phyloP scores from a whole-genome alignment of 805 yeast species.

The Metschnikowia hibisci region DNA sequence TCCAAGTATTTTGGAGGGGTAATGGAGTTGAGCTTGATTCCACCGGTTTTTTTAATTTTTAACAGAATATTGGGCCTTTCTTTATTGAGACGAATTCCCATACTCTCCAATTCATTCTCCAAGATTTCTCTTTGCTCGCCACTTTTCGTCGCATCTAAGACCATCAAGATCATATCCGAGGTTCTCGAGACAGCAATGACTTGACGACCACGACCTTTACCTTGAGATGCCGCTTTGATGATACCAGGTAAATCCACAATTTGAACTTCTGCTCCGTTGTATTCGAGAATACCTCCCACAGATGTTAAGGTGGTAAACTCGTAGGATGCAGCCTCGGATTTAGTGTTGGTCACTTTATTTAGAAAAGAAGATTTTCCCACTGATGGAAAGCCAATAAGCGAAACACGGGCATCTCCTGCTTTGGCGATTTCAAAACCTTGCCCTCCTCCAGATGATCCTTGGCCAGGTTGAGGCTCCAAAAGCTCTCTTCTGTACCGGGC shows the following conservation, averaged over 20 bases:
- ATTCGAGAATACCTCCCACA: slow-evolving; percentile 92
- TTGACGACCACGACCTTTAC: slow-evolving; percentile 96
- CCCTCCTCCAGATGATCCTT: slow-evolving; percentile 69
- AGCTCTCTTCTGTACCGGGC: slow-evolving; percentile 90
- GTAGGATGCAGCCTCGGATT: slow-evolving; percentile 91
- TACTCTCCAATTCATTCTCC: slow-evolving; percentile 86
- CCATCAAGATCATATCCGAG: slow-evolving; percentile 88
- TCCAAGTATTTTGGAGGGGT: slow-evolving; percentile 79
- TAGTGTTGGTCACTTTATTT: slow-evolving; percentile 86
- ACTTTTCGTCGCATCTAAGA: slow-evolving; percentile 92
- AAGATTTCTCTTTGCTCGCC: slow-evolving; percentile 82
- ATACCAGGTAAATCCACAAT: slow-evolving; percentile 98
- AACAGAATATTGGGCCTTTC: slow-evolving; percentile 71
- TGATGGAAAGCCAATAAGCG: slow-evolving; percentile 94
- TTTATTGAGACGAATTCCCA: slow-evolving; percentile 87
- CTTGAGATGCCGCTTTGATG: slow-evolving; percentile 93
- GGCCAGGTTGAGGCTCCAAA: slow-evolving; percentile 82
- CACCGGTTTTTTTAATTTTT: slow-evolving; percentile 83
- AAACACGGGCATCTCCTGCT: slow-evolving; percentile 95
- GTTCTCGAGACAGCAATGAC: slow-evolving; percentile 96
- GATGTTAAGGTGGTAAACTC: slow-evolving; percentile 95
- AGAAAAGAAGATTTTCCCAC: slow-evolving; percentile 94
- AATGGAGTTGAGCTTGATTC: slow-evolving; percentile 76
- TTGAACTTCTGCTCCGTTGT: slow-evolving; percentile 95
- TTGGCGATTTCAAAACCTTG: slow-evolving; percentile 92